phyloP scores from a whole-genome alignment of 1,284 basidiomycete genomes.

The Ustanciosporium gigantosporum region DNA sequence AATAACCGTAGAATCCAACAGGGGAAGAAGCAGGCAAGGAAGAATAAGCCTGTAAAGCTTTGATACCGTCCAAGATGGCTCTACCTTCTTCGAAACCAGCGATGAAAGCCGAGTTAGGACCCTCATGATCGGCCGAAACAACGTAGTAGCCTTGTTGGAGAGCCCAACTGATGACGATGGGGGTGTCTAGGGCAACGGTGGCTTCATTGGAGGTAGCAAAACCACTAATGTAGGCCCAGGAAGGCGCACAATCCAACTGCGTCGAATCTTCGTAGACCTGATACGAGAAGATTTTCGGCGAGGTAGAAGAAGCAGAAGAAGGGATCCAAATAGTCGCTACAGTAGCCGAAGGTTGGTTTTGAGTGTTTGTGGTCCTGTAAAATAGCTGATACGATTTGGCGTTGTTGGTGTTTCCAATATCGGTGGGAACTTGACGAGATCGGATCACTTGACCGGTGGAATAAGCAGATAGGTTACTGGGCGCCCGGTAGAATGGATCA shows the following conservation, averaged over 20 bases:
- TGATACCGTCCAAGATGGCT: slow-evolving; percentile 45
- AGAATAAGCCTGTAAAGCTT: slow-evolving; percentile 26
- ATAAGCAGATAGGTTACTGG: slow-evolving; percentile 20
- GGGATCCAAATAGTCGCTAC: slow-evolving; percentile 47
- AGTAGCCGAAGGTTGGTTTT: slow-evolving; percentile 9
- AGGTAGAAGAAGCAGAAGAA: slow-evolving; percentile 22
- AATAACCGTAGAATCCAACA: slow-evolving; percentile 44
- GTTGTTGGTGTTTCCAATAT: slow-evolving; percentile 21
- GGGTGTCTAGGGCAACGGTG: slow-evolving; percentile 15
- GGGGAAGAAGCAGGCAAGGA: slow-evolving; percentile 15
- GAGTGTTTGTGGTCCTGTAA: slow-evolving; percentile 40
- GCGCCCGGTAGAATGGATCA: slow-evolving; percentile 40
- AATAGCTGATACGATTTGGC: slow-evolving; percentile 36
- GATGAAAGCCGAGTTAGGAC: slow-evolving; percentile 32
- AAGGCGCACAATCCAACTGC: slow-evolving; percentile 40
- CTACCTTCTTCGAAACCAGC: slow-evolving; percentile 45
- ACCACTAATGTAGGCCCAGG: slow-evolving; percentile 20
- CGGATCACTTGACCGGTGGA: slow-evolving; percentile 38
- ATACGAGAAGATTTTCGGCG: slow-evolving; percentile 39
- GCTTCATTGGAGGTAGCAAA: slow-evolving; percentile 14
- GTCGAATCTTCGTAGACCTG: slow-evolving; percentile 43
- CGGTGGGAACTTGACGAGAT: slow-evolving; percentile 18
- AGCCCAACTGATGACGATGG: slow-evolving; percentile 40
- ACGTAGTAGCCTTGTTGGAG: slow-evolving; percentile 51
- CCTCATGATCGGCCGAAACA: slow-evolving; percentile 50